Percentiles rank a stretch among this genome's conserved stretches.
Evolutionary conservation across 208 protist species (phyloP).

Genomic region (Wallacemonas sp.): DNA sequence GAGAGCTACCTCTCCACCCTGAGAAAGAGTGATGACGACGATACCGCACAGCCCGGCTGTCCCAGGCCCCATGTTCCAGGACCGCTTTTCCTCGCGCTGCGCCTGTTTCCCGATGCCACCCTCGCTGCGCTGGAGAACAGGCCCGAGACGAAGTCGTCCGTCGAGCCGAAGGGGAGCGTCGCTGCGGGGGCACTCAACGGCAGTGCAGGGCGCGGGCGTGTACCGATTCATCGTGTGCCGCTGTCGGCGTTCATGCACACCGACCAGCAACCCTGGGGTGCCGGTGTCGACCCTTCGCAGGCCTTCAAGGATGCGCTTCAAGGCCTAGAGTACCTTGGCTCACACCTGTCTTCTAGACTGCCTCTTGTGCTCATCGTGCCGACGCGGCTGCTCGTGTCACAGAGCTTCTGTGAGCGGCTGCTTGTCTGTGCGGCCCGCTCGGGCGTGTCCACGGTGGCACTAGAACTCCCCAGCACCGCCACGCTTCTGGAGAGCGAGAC

Average conservation of each 20-base stretch:
- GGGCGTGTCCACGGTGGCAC: slow-evolving; percentile 20
- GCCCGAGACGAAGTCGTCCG: not conserved
- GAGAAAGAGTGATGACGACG: too few species aligned
- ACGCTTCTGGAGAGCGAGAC: slow-evolving; percentile 14
- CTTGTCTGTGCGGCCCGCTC: slow-evolving; percentile 11
- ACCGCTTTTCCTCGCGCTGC: slow-evolving; percentile 31
- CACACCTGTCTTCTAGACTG: slow-evolving; percentile 14
- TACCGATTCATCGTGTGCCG: slow-evolving; percentile 19
- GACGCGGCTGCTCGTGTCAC: slow-evolving; percentile 55
- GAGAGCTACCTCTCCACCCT: not conserved
- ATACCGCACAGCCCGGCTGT: too few species aligned
- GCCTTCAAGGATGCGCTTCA: slow-evolving; percentile 21
- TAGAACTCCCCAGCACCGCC: slow-evolving; percentile 49
- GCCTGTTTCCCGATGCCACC: slow-evolving; percentile 50
- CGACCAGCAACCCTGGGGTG: slow-evolving; percentile 33
- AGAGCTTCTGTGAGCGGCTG: slow-evolving; percentile 41
- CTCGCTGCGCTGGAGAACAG: slow-evolving; percentile 17
- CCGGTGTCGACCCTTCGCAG: slow-evolving; percentile 13
- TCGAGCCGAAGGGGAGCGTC: not conserved
- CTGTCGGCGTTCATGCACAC: not conserved
- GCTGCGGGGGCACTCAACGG: too few species aligned
- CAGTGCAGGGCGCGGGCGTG: slow-evolving; percentile 24
- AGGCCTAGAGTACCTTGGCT: slow-evolving; percentile 14
- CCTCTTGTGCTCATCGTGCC: slow-evolving; percentile 45
- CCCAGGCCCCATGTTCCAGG: not conserved